These are phyloP conservation scores for Trametes gibbosa DNA, from an alignment of 768 basidiomycete species.

Conservation along the genomic window DNA sequence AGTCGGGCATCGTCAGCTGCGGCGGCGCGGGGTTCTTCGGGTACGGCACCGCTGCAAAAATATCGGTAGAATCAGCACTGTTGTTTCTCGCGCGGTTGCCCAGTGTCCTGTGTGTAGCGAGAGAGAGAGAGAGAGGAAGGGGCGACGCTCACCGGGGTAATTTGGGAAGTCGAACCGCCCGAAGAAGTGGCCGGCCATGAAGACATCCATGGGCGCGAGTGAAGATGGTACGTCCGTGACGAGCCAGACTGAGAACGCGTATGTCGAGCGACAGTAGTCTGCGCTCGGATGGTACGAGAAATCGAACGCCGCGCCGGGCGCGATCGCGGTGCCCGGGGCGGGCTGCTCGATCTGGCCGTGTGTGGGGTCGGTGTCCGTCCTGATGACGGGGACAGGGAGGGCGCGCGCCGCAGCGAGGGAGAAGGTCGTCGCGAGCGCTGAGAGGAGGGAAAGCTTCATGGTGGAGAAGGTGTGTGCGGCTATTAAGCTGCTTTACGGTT, in stretches of 20 bases:
- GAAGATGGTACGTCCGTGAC: slow-evolving; percentile 31
- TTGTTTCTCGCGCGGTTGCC: too few species aligned
- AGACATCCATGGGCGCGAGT: slow-evolving; percentile 29
- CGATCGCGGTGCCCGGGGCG: slow-evolving; percentile 33
- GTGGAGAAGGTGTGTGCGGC: background rate
- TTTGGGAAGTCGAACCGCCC: slow-evolving; percentile 43
- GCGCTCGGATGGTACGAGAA: slow-evolving; percentile 39
- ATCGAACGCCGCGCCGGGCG: slow-evolving; percentile 40
- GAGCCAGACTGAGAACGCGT: slow-evolving; percentile 42
- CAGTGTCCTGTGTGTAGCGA: too few species aligned
- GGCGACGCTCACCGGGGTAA: slow-evolving; percentile 37
- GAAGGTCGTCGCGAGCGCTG: slow-evolving; percentile 4
- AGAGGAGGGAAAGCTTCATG: slow-evolving; percentile 10
- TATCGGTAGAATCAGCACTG: background rate
- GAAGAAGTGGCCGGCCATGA: slow-evolving; percentile 42
- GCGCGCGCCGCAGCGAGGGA: slow-evolving; percentile 5
- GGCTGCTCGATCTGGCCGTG: slow-evolving; percentile 32
- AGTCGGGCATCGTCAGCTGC: slow-evolving; percentile 45
- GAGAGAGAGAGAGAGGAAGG: too few species aligned
- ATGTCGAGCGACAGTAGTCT: slow-evolving; percentile 43
- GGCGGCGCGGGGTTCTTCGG: slow-evolving; percentile 38
- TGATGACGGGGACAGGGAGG: background rate
- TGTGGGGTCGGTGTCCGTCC: slow-evolving; percentile 8
- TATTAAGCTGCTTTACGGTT: slow-evolving; percentile 7
- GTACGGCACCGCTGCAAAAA: slow-evolving; percentile 39